Evolutionary conservation across 495 filamentous ascomycete species (phyloP).

Genomic region (Evernia prunastri): DNA sequence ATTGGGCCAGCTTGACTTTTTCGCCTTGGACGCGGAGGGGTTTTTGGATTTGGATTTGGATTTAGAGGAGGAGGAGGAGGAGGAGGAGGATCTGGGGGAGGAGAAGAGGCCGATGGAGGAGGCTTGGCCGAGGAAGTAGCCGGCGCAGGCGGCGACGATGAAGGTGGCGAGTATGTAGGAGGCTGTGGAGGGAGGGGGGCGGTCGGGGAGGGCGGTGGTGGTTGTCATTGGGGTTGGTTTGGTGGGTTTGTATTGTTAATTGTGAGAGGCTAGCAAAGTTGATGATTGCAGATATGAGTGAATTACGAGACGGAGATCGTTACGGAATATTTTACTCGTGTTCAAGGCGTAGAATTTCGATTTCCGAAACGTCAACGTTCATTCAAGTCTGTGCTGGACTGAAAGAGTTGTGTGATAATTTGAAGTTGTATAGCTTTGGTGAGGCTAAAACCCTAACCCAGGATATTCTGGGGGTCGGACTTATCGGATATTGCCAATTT

Average conservation of each 20-base stretch:
- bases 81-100: conserved; percentile 31
- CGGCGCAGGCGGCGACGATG: conserved; percentile 57
- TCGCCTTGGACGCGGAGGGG: background rate
- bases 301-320: too few species aligned
- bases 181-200: conserved; percentile 40
- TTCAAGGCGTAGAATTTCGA: too few species aligned
- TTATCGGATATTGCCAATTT: too few species aligned
- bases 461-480: too few species aligned
- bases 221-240: background rate
- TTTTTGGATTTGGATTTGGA: conserved; percentile 10
- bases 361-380: too few species aligned
- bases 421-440: too few species aligned
- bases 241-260: conserved; percentile 35
- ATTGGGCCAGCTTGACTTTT: conserved; percentile 43
- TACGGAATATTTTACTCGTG: too few species aligned
- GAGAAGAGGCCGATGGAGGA: conserved; percentile 42
- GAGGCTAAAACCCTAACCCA: too few species aligned
- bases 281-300: too few species aligned
- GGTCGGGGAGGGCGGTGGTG: conserved; percentile 30
- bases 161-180: conserved; percentile 55
- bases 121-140: conserved; percentile 58
- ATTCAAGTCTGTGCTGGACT: too few species aligned
- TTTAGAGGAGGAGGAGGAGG: conserved; percentile 32
- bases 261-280: too few species aligned
- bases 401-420: too few species aligned